These are phyloP conservation scores for carrot (Daucus carota) DNA, from an alignment of 129 eudicot species.

Conservation along the genomic window DNA sequence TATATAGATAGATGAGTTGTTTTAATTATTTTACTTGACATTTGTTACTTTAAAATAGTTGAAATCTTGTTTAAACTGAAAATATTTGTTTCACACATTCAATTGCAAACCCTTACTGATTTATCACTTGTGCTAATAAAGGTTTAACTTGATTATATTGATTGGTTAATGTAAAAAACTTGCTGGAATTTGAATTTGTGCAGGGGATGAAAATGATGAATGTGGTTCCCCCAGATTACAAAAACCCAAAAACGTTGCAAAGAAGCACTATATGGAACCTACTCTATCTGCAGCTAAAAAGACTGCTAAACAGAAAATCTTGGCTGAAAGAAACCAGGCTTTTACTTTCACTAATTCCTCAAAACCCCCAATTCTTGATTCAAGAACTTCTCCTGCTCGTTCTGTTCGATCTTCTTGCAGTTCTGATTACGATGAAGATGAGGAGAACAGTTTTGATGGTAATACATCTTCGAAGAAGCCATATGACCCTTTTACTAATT, in stretches of 20 bases:
- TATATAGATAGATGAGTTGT: background rate
- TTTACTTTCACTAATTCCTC: slow-evolving; percentile 3
- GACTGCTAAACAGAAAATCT: slow-evolving; percentile 51
- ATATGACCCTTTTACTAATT: slow-evolving; percentile 61
- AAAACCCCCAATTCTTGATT: slow-evolving; percentile 20
- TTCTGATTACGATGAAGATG: slow-evolving; percentile 11
- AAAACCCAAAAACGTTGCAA: slow-evolving; percentile 19
- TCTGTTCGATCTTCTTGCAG: slow-evolving; percentile 7
- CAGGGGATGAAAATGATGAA: slow-evolving; percentile 47
- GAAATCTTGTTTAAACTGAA: background rate
- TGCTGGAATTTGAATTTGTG: slow-evolving; percentile 10
- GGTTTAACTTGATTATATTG: background rate
- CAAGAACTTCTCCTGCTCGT: slow-evolving; percentile 12
- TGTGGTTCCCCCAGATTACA: slow-evolving; percentile 27
- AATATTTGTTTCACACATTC: no score
- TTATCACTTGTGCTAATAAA: background rate
- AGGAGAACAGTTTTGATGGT: slow-evolving; percentile 7
- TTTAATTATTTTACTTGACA: background rate
- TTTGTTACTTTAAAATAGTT: background rate
- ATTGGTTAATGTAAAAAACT: background rate
- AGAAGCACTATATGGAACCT: slow-evolving; percentile 60
- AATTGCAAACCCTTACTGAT: background rate
- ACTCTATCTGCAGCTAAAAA: slow-evolving; percentile 66
- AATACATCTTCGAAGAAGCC: slow-evolving; percentile 21
- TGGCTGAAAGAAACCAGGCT: slow-evolving; percentile 49